These are phyloP conservation scores for Peziza echinospora DNA, from an alignment of 495 filamentous ascomycete genomes.

Conservation along the genomic window DNA sequence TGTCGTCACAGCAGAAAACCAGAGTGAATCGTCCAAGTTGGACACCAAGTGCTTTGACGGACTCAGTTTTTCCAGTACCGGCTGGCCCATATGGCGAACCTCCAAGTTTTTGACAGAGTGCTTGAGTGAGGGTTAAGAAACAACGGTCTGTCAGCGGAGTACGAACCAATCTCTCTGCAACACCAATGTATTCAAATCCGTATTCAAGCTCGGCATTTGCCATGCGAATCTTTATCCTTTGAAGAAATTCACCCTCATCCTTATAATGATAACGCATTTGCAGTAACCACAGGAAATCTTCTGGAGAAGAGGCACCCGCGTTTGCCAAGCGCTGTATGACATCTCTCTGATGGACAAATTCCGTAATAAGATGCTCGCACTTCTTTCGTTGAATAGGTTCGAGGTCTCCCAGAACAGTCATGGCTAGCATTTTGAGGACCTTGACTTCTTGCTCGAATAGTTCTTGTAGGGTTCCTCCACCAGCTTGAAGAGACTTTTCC, in stretches of 20 bases:
- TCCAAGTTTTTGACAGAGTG: constrained; percentile 79
- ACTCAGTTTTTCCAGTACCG: constrained; percentile 98
- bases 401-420: constrained; percentile 75
- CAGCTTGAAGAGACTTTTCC: constrained; percentile 46
- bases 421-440: constrained; percentile 60
- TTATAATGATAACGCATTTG: constrained; percentile 94
- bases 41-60: constrained; percentile 88
- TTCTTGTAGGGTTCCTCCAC: constrained; percentile 39
- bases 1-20: constrained; percentile 97
- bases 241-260: constrained; percentile 52
- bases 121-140: constrained; percentile 92
- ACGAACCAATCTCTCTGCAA: constrained; percentile 82
- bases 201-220: constrained; percentile 89
- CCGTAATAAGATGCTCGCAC: constrained; percentile 95
- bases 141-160: constrained; percentile 94
- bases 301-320: constrained; percentile 49
- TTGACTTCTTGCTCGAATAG: constrained; percentile 57
- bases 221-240: constrained; percentile 81
- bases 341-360: constrained; percentile 94
- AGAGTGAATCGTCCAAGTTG: constrained; percentile 94
- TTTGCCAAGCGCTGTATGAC: constrained; percentile 63
- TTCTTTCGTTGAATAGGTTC: constrained; percentile 76
- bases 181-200: constrained; percentile 93
- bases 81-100: constrained; percentile 95
- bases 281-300: constrained; percentile 81